Evolutionary conservation across 2,329 filamentous ascomycete species (phyloP).

Genomic region (Xylariaceae sp.): DNA sequence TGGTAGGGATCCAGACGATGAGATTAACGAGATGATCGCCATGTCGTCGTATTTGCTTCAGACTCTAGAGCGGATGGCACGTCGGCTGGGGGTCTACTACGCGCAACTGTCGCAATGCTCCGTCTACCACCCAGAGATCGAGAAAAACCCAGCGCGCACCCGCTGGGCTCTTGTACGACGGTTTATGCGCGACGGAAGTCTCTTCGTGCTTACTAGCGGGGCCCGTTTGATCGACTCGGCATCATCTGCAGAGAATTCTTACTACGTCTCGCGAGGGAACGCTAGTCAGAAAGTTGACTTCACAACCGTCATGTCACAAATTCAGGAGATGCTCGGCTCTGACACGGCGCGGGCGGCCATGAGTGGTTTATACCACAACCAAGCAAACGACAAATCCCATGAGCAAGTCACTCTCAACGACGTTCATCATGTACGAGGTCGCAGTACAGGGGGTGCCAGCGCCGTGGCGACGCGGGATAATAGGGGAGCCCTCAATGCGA

Average conservation of each 20-base stretch:
- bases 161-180: constrained; percentile 50
- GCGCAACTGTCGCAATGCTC: constrained; percentile 47
- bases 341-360: constrained; percentile 14
- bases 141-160: constrained; percentile 51
- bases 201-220: constrained; percentile 42
- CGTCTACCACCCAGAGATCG: constrained; percentile 50
- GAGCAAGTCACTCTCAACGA: constrained; percentile 38
- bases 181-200: constrained; percentile 48
- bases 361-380: constrained; percentile 10
- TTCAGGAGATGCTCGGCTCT: constrained; percentile 35
- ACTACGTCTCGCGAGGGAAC: constrained; percentile 26
- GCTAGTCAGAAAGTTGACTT: constrained; percentile 41
- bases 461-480: constrained; percentile 43
- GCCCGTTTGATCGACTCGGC: constrained; percentile 32
- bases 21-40: constrained; percentile 38
- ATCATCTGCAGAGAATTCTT: constrained; percentile 28
- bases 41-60: constrained; percentile 49
- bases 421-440: constrained; percentile 39
- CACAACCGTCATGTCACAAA: constrained; percentile 43
- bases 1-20: constrained; percentile 37
- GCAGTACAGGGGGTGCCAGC: constrained; percentile 34
- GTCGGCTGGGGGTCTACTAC: constrained; percentile 51
- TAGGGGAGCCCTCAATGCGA: constrained; percentile 40
- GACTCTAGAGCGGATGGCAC: constrained; percentile 52
- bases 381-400: constrained; percentile 8